Percentiles rank a stretch among this genome's conserved stretches.
Conservation (phyloP, 2,329 filamentous ascomycete genomes). For the Colletotrichum salicis region DNA sequence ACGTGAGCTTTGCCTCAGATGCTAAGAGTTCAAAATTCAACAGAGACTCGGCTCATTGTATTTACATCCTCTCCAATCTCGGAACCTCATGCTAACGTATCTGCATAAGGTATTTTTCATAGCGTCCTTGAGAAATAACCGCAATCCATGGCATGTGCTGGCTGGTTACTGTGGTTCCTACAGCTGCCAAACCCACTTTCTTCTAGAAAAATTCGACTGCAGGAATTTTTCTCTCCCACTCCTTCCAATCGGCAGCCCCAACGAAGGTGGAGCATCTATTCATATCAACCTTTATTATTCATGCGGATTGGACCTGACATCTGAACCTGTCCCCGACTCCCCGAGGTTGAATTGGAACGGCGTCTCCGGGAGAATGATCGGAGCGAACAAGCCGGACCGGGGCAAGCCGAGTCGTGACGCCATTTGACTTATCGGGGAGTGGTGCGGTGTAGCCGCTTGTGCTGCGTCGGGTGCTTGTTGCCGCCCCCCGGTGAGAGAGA, state of each 20-base stretch:
- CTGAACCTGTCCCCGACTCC: too few species aligned
- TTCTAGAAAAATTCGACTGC: constrained; percentile 3
- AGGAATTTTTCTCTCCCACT: neutral
- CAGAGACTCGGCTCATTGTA: too few species aligned
- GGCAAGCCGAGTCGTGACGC: constrained; percentile 10
- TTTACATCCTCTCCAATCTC: too few species aligned
- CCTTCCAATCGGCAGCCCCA: neutral
- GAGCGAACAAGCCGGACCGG: constrained; percentile 4
- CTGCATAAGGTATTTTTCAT: too few species aligned
- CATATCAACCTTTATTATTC: neutral
- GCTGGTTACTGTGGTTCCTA: neutral
- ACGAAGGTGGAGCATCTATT: neutral
- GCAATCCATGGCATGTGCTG: neutral
- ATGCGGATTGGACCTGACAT: neutral
- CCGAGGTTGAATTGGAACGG: neutral
- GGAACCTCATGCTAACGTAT: too few species aligned
- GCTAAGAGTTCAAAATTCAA: too few species aligned
- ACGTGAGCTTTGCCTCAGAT: too few species aligned
- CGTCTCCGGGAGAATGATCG: neutral
- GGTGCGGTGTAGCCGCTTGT: neutral
- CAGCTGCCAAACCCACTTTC: constrained; percentile 3
- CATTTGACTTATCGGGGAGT: neutral
- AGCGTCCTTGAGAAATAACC: too few species aligned
- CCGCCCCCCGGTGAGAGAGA: neutral
- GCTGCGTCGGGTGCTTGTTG: neutral